Percentiles rank a stretch among this genome's conserved stretches.
Conservation (phyloP, 1,139 yeast species). For the Diutina pseudorugosa region DNA sequence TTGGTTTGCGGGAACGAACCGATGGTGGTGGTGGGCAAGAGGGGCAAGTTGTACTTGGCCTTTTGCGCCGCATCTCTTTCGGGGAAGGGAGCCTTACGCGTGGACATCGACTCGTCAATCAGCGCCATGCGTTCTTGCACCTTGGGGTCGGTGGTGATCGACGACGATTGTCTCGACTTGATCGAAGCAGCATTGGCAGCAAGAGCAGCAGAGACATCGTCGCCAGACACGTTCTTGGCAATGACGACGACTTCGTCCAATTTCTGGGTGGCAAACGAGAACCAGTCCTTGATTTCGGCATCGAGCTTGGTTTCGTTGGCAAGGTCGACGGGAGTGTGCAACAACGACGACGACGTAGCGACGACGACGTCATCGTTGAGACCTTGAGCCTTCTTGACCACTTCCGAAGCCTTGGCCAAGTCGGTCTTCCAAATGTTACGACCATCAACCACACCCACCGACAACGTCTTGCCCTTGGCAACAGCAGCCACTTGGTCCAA, state of each 20-base stretch:
- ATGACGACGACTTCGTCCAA: conserved; percentile 80
- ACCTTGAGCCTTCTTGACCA: conserved; percentile 71
- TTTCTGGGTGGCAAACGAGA: conserved; percentile 97
- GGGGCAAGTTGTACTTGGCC: conserved; percentile 80
- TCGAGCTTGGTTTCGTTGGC: conserved; percentile 83
- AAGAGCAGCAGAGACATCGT: conserved; percentile 53
- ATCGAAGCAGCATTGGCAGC: conserved; percentile 81
- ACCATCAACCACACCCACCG: conserved; percentile 97
- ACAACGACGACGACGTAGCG: conserved; percentile 90
- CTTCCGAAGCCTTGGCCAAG: conserved; percentile 71
- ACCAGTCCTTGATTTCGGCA: conserved; percentile 90
- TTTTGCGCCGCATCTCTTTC: conserved; percentile 82
- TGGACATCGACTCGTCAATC: conserved; percentile 66
- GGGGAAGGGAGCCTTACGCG: conserved; percentile 82
- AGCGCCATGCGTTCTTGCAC: conserved; percentile 82
- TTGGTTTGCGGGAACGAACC: conserved; percentile 99
- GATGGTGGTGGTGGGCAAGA: conserved; percentile 99
- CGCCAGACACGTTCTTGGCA: conserved; percentile 81
- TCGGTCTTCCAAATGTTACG: conserved; percentile 99
- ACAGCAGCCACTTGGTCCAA: conserved; percentile 71
- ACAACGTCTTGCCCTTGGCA: conserved; percentile 52
- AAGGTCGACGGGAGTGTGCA: conserved; percentile 98
- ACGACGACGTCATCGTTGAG: conserved; percentile 79
- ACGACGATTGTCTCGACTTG: conserved; percentile 76
- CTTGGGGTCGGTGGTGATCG: conserved; percentile 81